Percentiles rank a stretch among this genome's conserved stretches.
Evolutionary conservation across 345 rosid species (phyloP).

Genomic region (Eucalyptus albens): DNA sequence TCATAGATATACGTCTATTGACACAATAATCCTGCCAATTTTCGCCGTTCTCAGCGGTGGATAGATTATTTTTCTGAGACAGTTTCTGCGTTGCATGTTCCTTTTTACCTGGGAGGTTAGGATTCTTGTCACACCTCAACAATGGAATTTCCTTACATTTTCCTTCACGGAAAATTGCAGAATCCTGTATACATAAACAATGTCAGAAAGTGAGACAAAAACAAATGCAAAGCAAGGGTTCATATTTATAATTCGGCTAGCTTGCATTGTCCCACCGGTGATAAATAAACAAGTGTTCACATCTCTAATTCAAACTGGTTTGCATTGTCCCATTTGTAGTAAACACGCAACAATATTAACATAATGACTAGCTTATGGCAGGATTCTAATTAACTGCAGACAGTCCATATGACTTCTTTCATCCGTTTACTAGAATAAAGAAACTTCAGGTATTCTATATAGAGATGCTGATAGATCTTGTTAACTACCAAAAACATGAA

Average conservation of each 20-base stretch:
- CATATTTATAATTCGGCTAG: neutral
- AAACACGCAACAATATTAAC: neutral
- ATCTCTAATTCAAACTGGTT: neutral
- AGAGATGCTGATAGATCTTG: neutral
- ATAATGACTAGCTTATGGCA: neutral
- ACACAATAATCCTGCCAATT: neutral
- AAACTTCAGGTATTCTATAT: neutral
- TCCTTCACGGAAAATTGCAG: neutral
- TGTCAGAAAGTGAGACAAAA: neutral
- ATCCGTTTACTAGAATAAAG: neutral
- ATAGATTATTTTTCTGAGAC: neutral
- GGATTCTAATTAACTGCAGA: neutral
- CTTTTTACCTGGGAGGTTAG: neutral
- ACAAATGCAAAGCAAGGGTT: neutral
- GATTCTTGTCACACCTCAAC: neutral
- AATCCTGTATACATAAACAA: neutral
- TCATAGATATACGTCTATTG: neutral
- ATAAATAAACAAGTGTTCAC: neutral
- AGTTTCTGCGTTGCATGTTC: neutral
- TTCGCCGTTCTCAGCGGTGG: neutral
- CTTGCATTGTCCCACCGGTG: neutral
- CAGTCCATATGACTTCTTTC: neutral
- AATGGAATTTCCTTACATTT: neutral
- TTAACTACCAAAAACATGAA: neutral
- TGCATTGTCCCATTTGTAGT: neutral